Evolutionary conservation across 352 stramenopile species (phyloP).

Genomic region (Globisporangium nodosum): DNA sequence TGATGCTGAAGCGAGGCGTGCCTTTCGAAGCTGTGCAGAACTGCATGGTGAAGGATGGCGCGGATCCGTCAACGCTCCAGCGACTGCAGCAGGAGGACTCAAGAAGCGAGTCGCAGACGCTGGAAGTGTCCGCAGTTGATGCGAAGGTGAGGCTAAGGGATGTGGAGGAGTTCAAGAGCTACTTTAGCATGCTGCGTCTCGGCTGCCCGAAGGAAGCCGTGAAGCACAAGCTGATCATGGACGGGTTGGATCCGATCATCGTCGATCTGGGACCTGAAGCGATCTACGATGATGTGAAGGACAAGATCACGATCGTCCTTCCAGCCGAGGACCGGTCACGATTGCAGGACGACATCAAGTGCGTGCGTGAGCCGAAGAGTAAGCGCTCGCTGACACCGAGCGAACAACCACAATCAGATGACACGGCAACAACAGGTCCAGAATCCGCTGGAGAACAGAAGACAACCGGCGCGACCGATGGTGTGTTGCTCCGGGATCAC

Average conservation of each 20-base stretch:
- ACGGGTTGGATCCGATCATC: conserved; percentile 78
- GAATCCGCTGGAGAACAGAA: conserved; percentile 4
- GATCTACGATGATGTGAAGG: conserved; percentile 58
- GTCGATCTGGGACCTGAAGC: conserved; percentile 54
- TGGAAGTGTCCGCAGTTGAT: background rate
- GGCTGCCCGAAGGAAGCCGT: conserved; percentile 87
- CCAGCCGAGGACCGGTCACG: conserved; percentile 18
- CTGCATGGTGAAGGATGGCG: conserved; percentile 63
- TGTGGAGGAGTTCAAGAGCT: conserved; percentile 68
- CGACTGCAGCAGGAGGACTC: background rate
- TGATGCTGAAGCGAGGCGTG: conserved; percentile 65
- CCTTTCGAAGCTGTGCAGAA: conserved; percentile 68
- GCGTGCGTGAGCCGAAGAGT: conserved; percentile 24
- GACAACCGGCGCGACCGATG: background rate
- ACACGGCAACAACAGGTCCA: conserved; percentile 4
- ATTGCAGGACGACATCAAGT: conserved; percentile 63
- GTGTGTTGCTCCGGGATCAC: conserved; percentile 43
- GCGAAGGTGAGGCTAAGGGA: conserved; percentile 41
- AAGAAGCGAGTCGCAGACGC: background rate
- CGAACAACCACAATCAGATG: background rate
- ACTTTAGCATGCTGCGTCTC: conserved; percentile 94
- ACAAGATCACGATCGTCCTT: conserved; percentile 28
- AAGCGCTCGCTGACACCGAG: background rate
- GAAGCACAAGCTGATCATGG: conserved; percentile 88
- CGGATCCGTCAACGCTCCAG: conserved; percentile 30